Conservation (phyloP, 495 filamentous ascomycete species). For the Chaetomium cochliodes region DNA sequence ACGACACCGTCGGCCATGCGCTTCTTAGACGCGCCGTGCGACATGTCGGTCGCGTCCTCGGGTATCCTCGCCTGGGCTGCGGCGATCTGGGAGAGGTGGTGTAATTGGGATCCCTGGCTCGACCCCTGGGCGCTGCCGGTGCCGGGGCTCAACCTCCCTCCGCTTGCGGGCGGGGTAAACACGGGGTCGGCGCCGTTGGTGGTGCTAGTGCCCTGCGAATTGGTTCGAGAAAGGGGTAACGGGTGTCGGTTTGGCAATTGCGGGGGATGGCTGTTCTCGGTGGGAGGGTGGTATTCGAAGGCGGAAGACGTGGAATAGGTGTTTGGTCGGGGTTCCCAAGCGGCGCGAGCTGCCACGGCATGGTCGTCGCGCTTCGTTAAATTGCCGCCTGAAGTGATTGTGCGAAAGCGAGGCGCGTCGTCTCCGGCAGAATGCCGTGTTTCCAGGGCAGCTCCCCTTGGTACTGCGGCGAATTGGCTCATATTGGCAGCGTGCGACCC, state of each 20-base stretch:
- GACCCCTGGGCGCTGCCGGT: conserved; percentile 38
- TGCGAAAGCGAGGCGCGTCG: conserved; percentile 28
- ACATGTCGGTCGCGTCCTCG: conserved; percentile 29
- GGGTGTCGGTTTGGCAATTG: conserved; percentile 26
- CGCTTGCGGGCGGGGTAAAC: conserved; percentile 50
- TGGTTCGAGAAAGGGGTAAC: conserved; percentile 39
- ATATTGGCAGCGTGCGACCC: conserved; percentile 18
- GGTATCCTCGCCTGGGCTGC: conserved; percentile 50
- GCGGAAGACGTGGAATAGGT: conserved; percentile 3
- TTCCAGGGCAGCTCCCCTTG: conserved; percentile 11
- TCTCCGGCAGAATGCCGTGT: conserved; percentile 11
- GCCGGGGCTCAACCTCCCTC: conserved; percentile 41
- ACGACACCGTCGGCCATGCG: conserved; percentile 64
- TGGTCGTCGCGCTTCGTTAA: conserved; percentile 24
- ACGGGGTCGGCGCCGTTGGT: conserved; percentile 45
- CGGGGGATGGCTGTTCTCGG: not conserved
- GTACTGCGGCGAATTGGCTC: conserved; percentile 14
- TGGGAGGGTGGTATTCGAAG: conserved; percentile 11
- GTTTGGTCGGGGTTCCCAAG: conserved; percentile 19
- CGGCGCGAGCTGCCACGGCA: conserved; percentile 1
- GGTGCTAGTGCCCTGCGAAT: conserved; percentile 45
- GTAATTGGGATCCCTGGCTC: conserved; percentile 50
- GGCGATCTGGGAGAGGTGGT: conserved; percentile 54
- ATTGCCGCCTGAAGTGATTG: conserved; percentile 12
- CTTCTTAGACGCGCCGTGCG: conserved; percentile 48